These are phyloP conservation scores for Penicillium cataractarum DNA, from an alignment of 495 filamentous ascomycete genomes.

Conservation along the genomic window DNA sequence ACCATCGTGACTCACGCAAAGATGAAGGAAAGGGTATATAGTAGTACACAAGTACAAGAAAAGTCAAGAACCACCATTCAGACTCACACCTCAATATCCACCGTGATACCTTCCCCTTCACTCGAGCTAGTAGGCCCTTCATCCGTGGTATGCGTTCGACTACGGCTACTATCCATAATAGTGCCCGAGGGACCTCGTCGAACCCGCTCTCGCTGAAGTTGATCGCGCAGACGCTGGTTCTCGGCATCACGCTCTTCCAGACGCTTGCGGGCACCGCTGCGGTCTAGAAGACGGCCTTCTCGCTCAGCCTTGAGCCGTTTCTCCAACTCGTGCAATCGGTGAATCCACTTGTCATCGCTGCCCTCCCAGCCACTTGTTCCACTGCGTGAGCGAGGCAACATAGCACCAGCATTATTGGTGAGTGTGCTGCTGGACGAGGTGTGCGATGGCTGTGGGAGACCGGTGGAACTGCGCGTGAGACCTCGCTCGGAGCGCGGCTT, in stretches of 20 bases:
- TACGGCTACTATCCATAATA: slow-evolving; percentile 18
- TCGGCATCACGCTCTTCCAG: slow-evolving; percentile 81
- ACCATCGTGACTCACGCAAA: slow-evolving; percentile 23
- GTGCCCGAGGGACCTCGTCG: slow-evolving; percentile 38
- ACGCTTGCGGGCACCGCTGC: slow-evolving; percentile 78
- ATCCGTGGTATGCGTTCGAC: slow-evolving; percentile 22
- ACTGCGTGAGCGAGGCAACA: slow-evolving; percentile 38
- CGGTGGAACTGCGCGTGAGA: slow-evolving; percentile 37
- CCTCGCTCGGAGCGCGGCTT: slow-evolving; percentile 29
- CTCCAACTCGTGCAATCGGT: slow-evolving; percentile 84
- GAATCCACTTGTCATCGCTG: slow-evolving; percentile 75
- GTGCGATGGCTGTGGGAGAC: slow-evolving; percentile 43
- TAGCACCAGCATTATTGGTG: slow-evolving; percentile 35
- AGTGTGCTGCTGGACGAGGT: slow-evolving; percentile 39
- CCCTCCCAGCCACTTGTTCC: slow-evolving; percentile 31
- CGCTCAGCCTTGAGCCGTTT: slow-evolving; percentile 85
- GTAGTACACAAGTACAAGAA: slow-evolving; percentile 18
- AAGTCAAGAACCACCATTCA: slow-evolving; percentile 11
- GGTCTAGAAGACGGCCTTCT: slow-evolving; percentile 83
- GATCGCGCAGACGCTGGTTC: slow-evolving; percentile 70
- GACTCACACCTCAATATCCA: slow-evolving; percentile 48
- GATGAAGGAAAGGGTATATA: slow-evolving; percentile 21
- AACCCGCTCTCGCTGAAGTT: slow-evolving; percentile 67
- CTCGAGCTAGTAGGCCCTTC: slow-evolving; percentile 48
- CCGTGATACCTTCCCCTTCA: slow-evolving; percentile 48